These are phyloP conservation scores for Trichoderma sp. DNA, from an alignment of 2,329 filamentous ascomycete species.

Conservation along the genomic window DNA sequence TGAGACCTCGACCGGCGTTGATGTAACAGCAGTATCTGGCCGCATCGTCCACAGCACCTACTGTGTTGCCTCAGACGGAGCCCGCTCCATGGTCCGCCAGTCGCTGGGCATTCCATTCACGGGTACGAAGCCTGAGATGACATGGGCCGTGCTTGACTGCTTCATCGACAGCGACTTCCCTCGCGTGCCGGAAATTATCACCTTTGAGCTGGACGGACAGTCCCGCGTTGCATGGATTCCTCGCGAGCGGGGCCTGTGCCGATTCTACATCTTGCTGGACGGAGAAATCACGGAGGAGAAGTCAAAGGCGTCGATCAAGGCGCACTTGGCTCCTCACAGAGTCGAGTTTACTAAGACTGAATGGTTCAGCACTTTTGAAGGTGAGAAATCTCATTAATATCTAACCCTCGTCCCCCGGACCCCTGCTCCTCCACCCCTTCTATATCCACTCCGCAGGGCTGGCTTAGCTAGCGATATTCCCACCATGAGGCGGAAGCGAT, in stretches of 20 bases:
- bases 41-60: constrained; percentile 43
- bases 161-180: constrained; percentile 54
- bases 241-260: constrained; percentile 48
- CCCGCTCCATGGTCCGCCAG: constrained; percentile 50
- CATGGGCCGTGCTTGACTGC: constrained; percentile 51
- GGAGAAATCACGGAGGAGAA: constrained; percentile 46
- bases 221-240: constrained; percentile 53
- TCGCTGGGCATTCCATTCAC: constrained; percentile 44
- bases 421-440: too few relatives aligned
- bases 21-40: constrained; percentile 34
- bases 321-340: constrained; percentile 47
- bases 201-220: constrained; percentile 48
- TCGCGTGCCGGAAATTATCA: constrained; percentile 49
- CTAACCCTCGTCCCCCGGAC: too few relatives aligned
- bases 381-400: constrained; percentile 31
- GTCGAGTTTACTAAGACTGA: constrained; percentile 48
- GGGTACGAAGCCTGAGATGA: constrained; percentile 52
- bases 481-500: too few relatives aligned
- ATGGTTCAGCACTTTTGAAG: constrained; percentile 54
- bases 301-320: constrained; percentile 45
- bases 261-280: constrained; percentile 51
- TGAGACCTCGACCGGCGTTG: constrained; percentile 47
- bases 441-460: too few relatives aligned
- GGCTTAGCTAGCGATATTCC: too few relatives aligned
- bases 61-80: constrained; percentile 48